Base-by-base conservation (phyloP, 768 basidiomycete genomes). In the Clathrus columnatus region DNA sequence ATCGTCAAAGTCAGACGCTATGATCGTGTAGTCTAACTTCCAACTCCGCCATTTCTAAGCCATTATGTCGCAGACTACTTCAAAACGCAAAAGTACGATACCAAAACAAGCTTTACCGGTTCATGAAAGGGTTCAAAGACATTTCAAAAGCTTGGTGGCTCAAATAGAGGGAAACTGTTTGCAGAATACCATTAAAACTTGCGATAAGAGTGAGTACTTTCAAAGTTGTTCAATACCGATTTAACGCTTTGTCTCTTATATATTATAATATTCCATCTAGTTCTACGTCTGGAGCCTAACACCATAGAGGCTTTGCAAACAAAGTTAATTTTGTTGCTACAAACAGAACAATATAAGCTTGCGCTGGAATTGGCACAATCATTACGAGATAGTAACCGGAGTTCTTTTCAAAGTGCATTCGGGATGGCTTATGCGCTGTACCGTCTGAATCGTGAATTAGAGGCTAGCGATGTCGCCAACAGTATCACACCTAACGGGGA, bases 161-260 rank as follows among this genome's bases (percentile, higher is more conserved):
- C 93, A 95, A 67, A 84, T 94, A 62, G 90, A 94, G 59, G 90
- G 86, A n/a, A 88, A 86, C 1, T 83, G 93, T 70, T 84, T 91
- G 65, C 69, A 72, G 44, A 91, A 91, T 63, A 91, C 91, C 24
- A 77, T 92, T 64, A 90, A 85, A 77, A 93, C 92, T 59, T 93
- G 90, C 73, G 85, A 91, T 70, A 92, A 91, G 74, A 87, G 93
- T 91, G 63, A 56, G 82, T 74, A 51, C 26, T 54, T 14, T 49
- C 26, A n/a, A 4, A 46, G 11, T 27, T 42, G 28, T n/a, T 32
- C 29, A 47, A 32, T 56, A 58, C 28, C 36, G 55, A 51, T 36
- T 61, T 62, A 61, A 58, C 61, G 24, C 59, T 57, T 56, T 61
- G n/a, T n/a, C n/a, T n/a, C n/a, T n/a, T n/a, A n/a, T n/a, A 57